phyloP scores from a whole-genome alignment of 2,329 filamentous ascomycete species.

The Magnaporthiopsis incrustans region DNA sequence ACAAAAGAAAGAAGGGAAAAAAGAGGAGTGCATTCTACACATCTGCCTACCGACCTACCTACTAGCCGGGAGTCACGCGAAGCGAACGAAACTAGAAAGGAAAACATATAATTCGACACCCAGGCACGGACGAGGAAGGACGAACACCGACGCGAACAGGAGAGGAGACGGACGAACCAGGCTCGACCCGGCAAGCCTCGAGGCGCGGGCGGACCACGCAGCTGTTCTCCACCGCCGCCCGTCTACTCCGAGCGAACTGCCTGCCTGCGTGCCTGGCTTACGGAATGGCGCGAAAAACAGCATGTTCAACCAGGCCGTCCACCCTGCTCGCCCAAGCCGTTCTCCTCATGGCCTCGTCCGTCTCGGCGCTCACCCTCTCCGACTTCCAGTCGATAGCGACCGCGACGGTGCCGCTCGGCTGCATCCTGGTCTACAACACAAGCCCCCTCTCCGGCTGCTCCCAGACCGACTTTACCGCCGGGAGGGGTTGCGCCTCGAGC shows the following conservation, averaged over 20 bases:
- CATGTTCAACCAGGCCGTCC: neutral
- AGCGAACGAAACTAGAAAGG: neutral
- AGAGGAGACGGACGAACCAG: neutral
- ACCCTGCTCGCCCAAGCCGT: neutral
- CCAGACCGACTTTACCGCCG: constrained; percentile 25
- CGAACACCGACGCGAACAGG: too few relatives aligned
- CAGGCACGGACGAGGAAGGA: neutral
- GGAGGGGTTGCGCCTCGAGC: constrained; percentile 26
- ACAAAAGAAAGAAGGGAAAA: neutral
- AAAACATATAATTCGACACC: neutral
- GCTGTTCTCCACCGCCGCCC: too few relatives aligned
- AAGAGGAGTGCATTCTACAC: neutral
- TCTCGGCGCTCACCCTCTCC: constrained; percentile 25
- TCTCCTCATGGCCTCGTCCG: constrained; percentile 17
- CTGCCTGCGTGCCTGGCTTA: too few relatives aligned
- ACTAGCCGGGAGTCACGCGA: neutral
- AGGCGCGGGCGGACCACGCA: neutral
- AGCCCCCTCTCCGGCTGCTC: constrained; percentile 29
- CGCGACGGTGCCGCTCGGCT: constrained; percentile 26
- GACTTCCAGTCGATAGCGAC: constrained; percentile 33
- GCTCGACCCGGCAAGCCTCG: neutral
- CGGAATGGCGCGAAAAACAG: neutral
- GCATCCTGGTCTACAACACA: constrained; percentile 33
- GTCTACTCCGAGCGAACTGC: neutral
- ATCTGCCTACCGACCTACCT: neutral